Base-by-base conservation (phyloP, 2,329 filamentous ascomycete genomes). In the Colletotrichum lini region DNA sequence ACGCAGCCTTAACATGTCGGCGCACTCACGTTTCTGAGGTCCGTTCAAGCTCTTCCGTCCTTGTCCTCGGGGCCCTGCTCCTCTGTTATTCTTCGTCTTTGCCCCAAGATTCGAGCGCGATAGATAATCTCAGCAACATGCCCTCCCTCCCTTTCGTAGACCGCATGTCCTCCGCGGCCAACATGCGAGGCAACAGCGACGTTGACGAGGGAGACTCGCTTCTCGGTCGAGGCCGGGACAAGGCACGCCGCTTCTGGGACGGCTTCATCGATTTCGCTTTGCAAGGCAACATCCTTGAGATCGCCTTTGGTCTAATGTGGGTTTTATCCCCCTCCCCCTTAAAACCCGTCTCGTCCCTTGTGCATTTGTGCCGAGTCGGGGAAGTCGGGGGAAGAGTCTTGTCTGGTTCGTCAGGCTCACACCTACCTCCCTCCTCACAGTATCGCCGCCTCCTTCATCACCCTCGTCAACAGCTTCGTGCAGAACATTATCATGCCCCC, bases 261-360 rank as follows among this genome's bases (percentile, higher is more conserved):
- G 90, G 90, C 49, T 94, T 94, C 78, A 79, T 91, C 74, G 91
- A 93, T 78, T 94, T 94, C 80, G 92, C 91, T 0, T 88, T 93
- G 65, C 89, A 92, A 73, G 92, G 93, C 69, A 94, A 94, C 75
- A 92, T 94, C 58, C 85, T 94, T 35, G 90, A 94, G 79, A 92
- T 94, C 70, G 92, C 92, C 18, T 90, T 94, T 75, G 92, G 92
- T 74, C 83, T 94, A 74, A 94, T 94, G 91, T 93, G 77, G 79
- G 85, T 80, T 38, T 10, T 10, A 2, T 40, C 30, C 13, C 16
- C 30, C 60, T 60, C 60, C 45, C 16, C 38, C 38, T 61, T 53
- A 23, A 61, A 35, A 30, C 60, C 16, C 60, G 45, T 30, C 26
- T 30, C 26, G 8, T 26, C 15, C 72, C 4, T 12, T 21, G 53